Conservation (phyloP, 106 monocot genomes). For the Narthecium ossifragum region DNA sequence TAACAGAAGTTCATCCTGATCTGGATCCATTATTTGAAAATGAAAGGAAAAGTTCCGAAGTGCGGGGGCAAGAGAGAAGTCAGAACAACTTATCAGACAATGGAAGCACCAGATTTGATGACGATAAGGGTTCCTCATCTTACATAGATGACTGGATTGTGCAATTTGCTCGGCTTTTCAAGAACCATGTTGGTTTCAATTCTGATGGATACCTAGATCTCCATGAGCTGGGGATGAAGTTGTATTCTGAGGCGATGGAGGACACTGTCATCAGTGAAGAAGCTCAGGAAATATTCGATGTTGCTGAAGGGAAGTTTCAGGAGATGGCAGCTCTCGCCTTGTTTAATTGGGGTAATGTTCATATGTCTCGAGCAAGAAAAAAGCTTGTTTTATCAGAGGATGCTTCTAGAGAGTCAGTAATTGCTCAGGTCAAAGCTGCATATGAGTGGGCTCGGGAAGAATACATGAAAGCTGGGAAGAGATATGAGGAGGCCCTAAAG, state of each 20-base stretch:
- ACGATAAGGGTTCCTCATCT: conserved; percentile 19
- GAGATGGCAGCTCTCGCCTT: conserved; percentile 95
- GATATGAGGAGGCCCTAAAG: conserved; percentile 70
- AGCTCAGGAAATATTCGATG: conserved; percentile 65
- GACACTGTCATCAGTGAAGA: conserved; percentile 79
- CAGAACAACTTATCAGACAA: conserved; percentile 28
- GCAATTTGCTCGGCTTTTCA: conserved; percentile 75
- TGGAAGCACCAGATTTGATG: conserved; percentile 25
- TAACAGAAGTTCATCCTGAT: conserved; percentile 72
- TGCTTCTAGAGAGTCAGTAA: conserved; percentile 35
- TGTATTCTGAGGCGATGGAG: conserved; percentile 89
- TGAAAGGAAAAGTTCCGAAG: conserved; percentile 18
- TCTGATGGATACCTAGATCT: conserved; percentile 76
- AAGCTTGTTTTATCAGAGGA: conserved; percentile 45
- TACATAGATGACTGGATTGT: conserved; percentile 76
- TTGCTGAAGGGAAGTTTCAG: conserved; percentile 67
- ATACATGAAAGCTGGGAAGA: conserved; percentile 62
- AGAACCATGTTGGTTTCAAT: conserved; percentile 75
- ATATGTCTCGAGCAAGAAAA: conserved; percentile 90
- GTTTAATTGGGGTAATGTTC: conserved; percentile 95
- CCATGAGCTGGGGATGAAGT: conserved; percentile 85
- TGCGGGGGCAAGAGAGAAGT: conserved; percentile 12
- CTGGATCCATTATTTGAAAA: conserved; percentile 56
- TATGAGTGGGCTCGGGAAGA: conserved; percentile 70
- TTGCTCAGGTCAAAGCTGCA: conserved; percentile 44